These are phyloP conservation scores for Xylaria telfairii DNA, from an alignment of 495 filamentous ascomycete species.

Conservation along the genomic window DNA sequence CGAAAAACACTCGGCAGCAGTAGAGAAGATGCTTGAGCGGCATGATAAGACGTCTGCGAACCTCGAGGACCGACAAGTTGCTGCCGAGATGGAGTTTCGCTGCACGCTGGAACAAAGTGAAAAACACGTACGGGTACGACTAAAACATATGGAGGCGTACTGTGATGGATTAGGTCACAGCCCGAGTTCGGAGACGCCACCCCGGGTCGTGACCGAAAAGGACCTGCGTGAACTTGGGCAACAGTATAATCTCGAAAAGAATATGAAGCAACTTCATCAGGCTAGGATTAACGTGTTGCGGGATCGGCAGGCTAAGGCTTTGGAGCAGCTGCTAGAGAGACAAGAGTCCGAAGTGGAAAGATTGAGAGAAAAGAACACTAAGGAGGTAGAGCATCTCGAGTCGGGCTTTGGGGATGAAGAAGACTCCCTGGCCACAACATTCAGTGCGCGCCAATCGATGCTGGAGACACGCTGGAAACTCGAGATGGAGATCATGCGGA, in stretches of 20 bases:
- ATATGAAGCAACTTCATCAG: constrained; percentile 71
- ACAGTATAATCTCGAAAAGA: constrained; percentile 71
- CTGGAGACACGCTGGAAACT: constrained; percentile 66
- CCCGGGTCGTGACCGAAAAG: constrained; percentile 60
- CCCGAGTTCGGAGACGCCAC: constrained; percentile 41
- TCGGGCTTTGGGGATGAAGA: constrained; percentile 62
- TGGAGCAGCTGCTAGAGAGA: constrained; percentile 68
- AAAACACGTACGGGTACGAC: constrained; percentile 67
- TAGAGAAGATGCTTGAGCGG: constrained; percentile 55
- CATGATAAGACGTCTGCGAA: constrained; percentile 60
- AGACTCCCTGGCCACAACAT: constrained; percentile 49
- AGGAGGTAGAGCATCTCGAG: constrained; percentile 63
- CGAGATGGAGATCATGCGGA: constrained; percentile 67
- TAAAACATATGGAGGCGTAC: constrained; percentile 82
- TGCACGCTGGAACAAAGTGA: constrained; percentile 56
- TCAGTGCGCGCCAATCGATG: constrained; percentile 57
- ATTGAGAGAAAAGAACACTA: constrained; percentile 57
- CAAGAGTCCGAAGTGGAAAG: constrained; percentile 68
- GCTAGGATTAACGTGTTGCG: constrained; percentile 80
- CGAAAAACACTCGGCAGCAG: constrained; percentile 49
- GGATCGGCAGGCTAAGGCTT: constrained; percentile 73
- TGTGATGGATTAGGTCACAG: constrained; percentile 61
- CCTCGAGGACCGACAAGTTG: constrained; percentile 76
- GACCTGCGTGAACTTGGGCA: constrained; percentile 69
- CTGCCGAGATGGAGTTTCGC: constrained; percentile 69